Base-by-base conservation (phyloP, 371 early-diverging fungal species). In the Gilbertella persicaria region DNA sequence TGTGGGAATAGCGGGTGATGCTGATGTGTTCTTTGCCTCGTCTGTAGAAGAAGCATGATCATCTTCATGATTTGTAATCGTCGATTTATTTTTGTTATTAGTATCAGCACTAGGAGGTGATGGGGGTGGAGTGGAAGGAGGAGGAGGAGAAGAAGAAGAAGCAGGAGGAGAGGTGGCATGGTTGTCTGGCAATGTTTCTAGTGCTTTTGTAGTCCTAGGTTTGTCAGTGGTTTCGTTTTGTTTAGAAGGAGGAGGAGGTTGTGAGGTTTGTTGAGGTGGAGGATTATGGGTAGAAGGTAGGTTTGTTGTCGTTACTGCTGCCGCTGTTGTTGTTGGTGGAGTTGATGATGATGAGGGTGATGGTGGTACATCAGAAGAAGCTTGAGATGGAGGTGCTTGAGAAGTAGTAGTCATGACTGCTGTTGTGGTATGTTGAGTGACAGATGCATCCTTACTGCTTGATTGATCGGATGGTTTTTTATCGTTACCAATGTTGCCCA, bases 241-340 rank as follows among this genome's bases (percentile, higher is more conserved):
- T 26, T 44, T 36, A 10, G 55, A 14, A 17, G 58, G 17, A 33
- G 58, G 40, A 12, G 62, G 44, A n/a, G n/a, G n/a, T n/a, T n/a
- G n/a, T n/a, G n/a, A n/a, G n/a, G n/a, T n/a, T n/a, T n/a, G n/a
- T n/a, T n/a, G n/a, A n/a, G n/a, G n/a, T n/a, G n/a, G n/a, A n/a
- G n/a, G n/a, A n/a, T n/a, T n/a, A n/a, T n/a, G n/a, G n/a, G n/a
- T n/a, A n/a, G n/a, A n/a, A n/a, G n/a, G n/a, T n/a, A n/a, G n/a
- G n/a, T n/a, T n/a, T n/a, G n/a, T n/a, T n/a, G n/a, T n/a, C n/a
- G n/a, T n/a, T n/a, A n/a, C n/a, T n/a, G n/a, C n/a, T 23, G 30
- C 40, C 24, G 38, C 46, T 35, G 48, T 46, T 23, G 48, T 29
- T 14, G 67, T 13, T 40, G 60, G 38, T 17, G 35, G 45, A 9